Conservation (phyloP, 2,329 filamentous ascomycete species). For the Aureobasidium zeae region DNA sequence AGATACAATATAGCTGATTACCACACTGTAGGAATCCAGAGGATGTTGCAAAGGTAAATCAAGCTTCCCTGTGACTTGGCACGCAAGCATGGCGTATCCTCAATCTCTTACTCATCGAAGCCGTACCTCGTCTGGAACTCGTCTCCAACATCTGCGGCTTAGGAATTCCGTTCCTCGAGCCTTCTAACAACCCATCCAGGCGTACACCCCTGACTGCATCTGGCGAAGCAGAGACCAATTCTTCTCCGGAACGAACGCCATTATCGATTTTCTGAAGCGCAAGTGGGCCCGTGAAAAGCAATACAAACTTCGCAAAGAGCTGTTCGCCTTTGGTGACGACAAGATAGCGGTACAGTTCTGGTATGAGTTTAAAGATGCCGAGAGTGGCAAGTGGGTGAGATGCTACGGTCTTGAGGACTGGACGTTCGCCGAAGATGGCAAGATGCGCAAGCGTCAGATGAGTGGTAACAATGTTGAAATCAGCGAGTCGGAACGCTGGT, state of each 20-base stretch:
- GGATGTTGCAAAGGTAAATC: constrained; percentile 12
- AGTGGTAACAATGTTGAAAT: constrained; percentile 57
- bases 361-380: constrained; percentile 68
- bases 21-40: constrained; percentile 4
- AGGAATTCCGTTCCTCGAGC: constrained; percentile 36
- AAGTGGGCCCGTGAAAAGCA: constrained; percentile 67
- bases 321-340: constrained; percentile 67
- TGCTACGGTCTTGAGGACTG: constrained; percentile 77
- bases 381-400: constrained; percentile 68
- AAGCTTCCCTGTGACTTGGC: too few relatives aligned
- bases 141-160: too few relatives aligned
- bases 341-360: constrained; percentile 85
- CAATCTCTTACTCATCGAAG: too few relatives aligned
- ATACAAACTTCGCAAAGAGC: constrained; percentile 71
- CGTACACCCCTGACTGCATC: constrained; percentile 65
- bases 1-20: too few relatives aligned
- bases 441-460: constrained; percentile 68
- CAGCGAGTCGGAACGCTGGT: constrained; percentile 55
- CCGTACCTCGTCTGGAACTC: too few relatives aligned
- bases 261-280: constrained; percentile 56
- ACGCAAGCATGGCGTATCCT: too few relatives aligned
- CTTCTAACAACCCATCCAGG: constrained; percentile 48
- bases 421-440: constrained; percentile 61
- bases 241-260: constrained; percentile 56
- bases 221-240: constrained; percentile 74